Evolutionary conservation across 148 eudicot genomes (phyloP), one percentile per base, ranked within the genome.

Genomic region (Limonium bicolor): DNA sequence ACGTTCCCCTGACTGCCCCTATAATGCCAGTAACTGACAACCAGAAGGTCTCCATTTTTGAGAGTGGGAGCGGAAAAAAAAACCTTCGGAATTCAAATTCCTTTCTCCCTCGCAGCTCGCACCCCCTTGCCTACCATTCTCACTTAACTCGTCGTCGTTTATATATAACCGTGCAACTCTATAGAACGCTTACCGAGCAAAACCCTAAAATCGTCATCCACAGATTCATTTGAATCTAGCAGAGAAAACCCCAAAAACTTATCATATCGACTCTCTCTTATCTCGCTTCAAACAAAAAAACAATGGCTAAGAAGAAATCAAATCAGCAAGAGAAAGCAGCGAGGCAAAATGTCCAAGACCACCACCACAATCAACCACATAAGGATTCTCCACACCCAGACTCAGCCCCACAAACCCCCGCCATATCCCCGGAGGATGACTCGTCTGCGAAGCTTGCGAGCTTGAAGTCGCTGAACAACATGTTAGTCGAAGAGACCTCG

Each of bases 251-350:
- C 17, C 20, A 13, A 26, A 25, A 15, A 20, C 33, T n/a, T 10
- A 8, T 32, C 49, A 9, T 45, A 11, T 1, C 18, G 2, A 22
- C 30, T 43, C 17, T 7, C 21, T 20, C 36, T 46, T 29, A 46
- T 27, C 33, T 46, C 51, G 6, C 24, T 37, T 20, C 43, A 11
- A 5, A 25, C 11, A 13, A 15, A 42, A 41, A 25, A 27, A 50
- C 30, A 14, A 82, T 86, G 96, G 94, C 88, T 20, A 86, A 73
- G 61, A 86, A 65, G 71, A 80, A 86, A 61, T 19, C 36, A 36
- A 57, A 55, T 51, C 61, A n/a, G 11, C 61, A 59, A 21, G 41
- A 56, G 7, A 20, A 50, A 64, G 6, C 55, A 75, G 1, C 36
- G 49, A 2, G 20, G 66, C 31, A 30, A 60, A 29, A n/a, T n/a